These are phyloP conservation scores for Rugosomyces carneus DNA, from an alignment of 1,284 basidiomycete species.

Conservation along the genomic window DNA sequence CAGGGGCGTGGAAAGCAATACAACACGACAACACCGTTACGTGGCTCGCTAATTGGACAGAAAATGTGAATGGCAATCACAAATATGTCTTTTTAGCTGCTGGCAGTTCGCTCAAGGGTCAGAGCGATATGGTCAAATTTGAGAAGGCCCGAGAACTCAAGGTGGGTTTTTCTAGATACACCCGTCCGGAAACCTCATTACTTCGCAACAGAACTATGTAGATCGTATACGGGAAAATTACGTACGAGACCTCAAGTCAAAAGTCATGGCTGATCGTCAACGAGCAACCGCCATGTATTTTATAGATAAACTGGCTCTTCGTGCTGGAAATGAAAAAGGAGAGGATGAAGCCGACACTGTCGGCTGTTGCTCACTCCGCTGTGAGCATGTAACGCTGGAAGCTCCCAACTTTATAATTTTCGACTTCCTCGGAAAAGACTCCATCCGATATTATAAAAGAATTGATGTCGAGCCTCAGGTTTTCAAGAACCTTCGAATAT, in stretches of 20 bases:
- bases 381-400: slow-evolving; percentile 89
- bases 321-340: slow-evolving; percentile 97
- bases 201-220: slow-evolving; percentile 66
- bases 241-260: slow-evolving; percentile 75
- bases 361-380: slow-evolving; percentile 93
- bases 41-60: slow-evolving; percentile 97
- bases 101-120: slow-evolving; percentile 91
- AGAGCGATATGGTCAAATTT: slow-evolving; percentile 94
- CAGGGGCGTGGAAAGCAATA: slow-evolving; percentile 82
- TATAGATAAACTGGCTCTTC: slow-evolving; percentile 90
- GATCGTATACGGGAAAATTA: slow-evolving; percentile 88
- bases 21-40: slow-evolving; percentile 93
- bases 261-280: slow-evolving; percentile 89
- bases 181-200: background rate
- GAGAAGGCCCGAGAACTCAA: slow-evolving; percentile 95
- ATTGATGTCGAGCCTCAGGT: slow-evolving; percentile 84
- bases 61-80: slow-evolving; percentile 87
- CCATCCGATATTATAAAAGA: slow-evolving; percentile 91
- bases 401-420: slow-evolving; percentile 84
- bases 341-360: slow-evolving; percentile 98
- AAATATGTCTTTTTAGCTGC: slow-evolving; percentile 97
- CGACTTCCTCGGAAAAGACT: slow-evolving; percentile 97
- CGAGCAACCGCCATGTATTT: slow-evolving; percentile 97
- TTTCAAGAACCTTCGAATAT: slow-evolving; percentile 87
- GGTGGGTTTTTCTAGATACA: slow-evolving; percentile 37